Conservation (phyloP, 495 filamentous ascomycete species). For the Xylaria scruposa region DNA sequence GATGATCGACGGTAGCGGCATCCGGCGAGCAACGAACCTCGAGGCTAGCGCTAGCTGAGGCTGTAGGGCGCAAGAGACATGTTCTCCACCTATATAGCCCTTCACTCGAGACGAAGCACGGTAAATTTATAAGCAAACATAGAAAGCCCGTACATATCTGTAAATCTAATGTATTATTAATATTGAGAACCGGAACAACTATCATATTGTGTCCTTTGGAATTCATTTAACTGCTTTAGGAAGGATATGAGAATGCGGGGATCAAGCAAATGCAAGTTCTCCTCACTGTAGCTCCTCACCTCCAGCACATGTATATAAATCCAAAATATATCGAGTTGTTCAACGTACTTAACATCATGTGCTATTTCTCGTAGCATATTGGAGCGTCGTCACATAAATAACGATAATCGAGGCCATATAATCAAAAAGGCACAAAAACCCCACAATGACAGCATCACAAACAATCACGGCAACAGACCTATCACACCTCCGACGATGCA, state of each 20-base stretch:
- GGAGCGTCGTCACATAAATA: background rate
- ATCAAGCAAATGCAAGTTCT: background rate
- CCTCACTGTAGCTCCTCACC: constrained; percentile 1
- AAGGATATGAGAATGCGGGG: background rate
- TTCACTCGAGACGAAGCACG: background rate
- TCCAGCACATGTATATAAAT: background rate
- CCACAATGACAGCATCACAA: constrained; percentile 4
- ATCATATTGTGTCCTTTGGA: background rate
- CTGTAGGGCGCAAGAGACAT: background rate
- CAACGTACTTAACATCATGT: background rate
- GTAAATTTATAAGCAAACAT: background rate
- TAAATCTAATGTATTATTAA: constrained; percentile 1
- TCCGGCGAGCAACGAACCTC: background rate
- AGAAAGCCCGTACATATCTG: background rate
- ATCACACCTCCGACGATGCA: constrained; percentile 10
- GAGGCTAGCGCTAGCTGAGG: background rate
- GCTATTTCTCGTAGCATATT: background rate
- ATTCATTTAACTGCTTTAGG: background rate
- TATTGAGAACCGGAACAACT: background rate
- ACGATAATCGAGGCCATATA: background rate
- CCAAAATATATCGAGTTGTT: background rate
- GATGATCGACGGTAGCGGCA: constrained; percentile 32
- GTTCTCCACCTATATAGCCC: background rate
- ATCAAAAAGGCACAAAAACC: background rate
- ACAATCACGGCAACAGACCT: background rate